Conservation (phyloP, 1,284 basidiomycete genomes). For the Tilletiaria anomala region DNA sequence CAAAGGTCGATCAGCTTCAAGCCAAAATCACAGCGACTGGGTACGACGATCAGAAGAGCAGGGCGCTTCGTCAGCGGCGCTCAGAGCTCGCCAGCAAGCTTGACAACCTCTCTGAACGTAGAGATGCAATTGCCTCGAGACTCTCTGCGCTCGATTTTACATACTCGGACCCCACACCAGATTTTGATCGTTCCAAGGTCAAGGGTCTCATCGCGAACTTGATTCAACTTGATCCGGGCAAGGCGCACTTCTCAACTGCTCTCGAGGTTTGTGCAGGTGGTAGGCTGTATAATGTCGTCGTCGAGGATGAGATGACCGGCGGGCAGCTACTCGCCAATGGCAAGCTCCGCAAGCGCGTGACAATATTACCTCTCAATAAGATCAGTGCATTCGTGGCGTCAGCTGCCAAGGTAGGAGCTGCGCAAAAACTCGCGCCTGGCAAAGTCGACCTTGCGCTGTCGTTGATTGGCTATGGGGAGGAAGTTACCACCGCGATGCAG, state of each 20-base stretch:
- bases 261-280: conserved; percentile 85
- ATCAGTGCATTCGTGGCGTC: conserved; percentile 60
- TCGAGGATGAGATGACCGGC: conserved; percentile 76
- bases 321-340: conserved; percentile 72
- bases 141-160: conserved; percentile 67
- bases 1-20: conserved; percentile 48
- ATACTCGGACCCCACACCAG: conserved; percentile 60
- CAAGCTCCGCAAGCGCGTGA: conserved; percentile 72
- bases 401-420: conserved; percentile 61
- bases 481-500: conserved; percentile 75
- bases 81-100: conserved; percentile 51
- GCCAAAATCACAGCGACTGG: conserved; percentile 52
- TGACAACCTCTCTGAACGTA: conserved; percentile 52
- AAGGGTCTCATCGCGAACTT: conserved; percentile 59
- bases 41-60: conserved; percentile 68
- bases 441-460: conserved; percentile 75
- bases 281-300: conserved; percentile 66
- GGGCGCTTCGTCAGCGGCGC: conserved; percentile 50
- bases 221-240: conserved; percentile 54
- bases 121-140: conserved; percentile 56
- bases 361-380: conserved; percentile 85
- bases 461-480: conserved; percentile 68
- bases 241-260: conserved; percentile 59
- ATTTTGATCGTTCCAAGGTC: conserved; percentile 73
- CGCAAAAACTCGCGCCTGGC: conserved; percentile 60